Conservation (phyloP, 768 basidiomycete genomes). For the Terana coerulea region DNA sequence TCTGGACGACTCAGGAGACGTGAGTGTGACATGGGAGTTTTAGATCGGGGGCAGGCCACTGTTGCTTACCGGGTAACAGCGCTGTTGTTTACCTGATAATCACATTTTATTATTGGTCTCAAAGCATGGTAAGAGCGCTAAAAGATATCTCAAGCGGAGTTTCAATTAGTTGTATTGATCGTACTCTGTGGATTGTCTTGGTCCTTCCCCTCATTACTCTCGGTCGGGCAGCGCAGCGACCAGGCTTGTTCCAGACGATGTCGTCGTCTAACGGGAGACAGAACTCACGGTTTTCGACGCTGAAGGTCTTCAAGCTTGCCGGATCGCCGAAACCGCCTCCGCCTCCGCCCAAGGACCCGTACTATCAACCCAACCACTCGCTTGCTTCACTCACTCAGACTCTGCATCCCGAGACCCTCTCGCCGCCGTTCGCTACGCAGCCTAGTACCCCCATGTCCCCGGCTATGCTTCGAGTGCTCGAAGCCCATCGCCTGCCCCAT, state of each 20-base stretch:
- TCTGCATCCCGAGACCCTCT: slow-evolving; percentile 38
- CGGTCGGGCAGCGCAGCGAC: slow-evolving; percentile 16
- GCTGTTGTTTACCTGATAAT: not conserved
- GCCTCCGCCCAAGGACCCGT: slow-evolving; percentile 62
- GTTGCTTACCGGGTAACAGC: not conserved
- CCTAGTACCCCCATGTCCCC: slow-evolving; percentile 23
- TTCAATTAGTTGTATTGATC: too few relatives aligned
- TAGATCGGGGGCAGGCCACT: too few relatives aligned
- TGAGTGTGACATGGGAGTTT: too few relatives aligned
- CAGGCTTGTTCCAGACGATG: slow-evolving; percentile 13
- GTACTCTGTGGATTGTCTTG: too few relatives aligned
- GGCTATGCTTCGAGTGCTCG: slow-evolving; percentile 29
- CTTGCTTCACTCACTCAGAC: slow-evolving; percentile 43
- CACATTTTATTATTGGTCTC: not conserved
- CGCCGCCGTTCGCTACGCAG: slow-evolving; percentile 18
- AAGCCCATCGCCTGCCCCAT: slow-evolving; percentile 24
- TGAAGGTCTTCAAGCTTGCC: slow-evolving; percentile 40
- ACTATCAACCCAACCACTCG: slow-evolving; percentile 38
- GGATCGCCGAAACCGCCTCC: slow-evolving; percentile 42
- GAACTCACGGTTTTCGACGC: slow-evolving; percentile 37
- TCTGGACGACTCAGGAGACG: too few relatives aligned
- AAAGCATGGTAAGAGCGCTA: not conserved
- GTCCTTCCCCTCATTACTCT: slow-evolving; percentile 2
- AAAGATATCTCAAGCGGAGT: not conserved
- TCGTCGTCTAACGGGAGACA: slow-evolving; percentile 24